Percentiles rank a stretch among this genome's conserved stretches.
Evolutionary conservation across 768 basidiomycete genomes (phyloP).

Genomic region (Boletus reticulatus): DNA sequence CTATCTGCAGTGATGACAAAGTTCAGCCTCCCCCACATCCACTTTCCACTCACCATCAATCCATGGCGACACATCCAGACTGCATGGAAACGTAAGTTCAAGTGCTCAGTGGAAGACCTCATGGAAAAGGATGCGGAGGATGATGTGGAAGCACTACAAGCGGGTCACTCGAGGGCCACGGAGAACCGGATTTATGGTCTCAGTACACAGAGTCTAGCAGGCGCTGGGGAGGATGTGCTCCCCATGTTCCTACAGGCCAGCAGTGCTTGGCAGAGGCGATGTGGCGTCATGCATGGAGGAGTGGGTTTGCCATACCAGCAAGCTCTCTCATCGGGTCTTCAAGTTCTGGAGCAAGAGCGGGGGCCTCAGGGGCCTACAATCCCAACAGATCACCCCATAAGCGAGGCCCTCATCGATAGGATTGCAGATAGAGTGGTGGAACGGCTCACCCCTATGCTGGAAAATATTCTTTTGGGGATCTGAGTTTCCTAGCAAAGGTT

Average conservation of each 20-base stretch:
- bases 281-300: too few species aligned
- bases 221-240: not conserved
- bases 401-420: too few species aligned
- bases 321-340: too few species aligned
- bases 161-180: not conserved
- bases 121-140: not conserved
- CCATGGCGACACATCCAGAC: too few species aligned
- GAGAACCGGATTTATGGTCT: not conserved
- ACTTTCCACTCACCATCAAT: not conserved
- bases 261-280: not conserved
- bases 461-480: too few species aligned
- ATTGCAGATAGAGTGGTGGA: too few species aligned
- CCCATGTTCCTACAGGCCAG: not conserved
- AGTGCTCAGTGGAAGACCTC: not conserved
- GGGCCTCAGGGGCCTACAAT: too few species aligned
- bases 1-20: not conserved
- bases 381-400: too few species aligned
- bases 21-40: not conserved
- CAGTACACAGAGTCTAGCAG: not conserved
- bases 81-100: not conserved
- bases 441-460: too few species aligned
- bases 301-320: too few species aligned
- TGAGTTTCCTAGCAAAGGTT: too few species aligned
- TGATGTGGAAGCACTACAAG: not conserved
- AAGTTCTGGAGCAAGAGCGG: too few species aligned